A percentile compares a stretch with the other conserved stretches of the same genome.
phyloP scores from a whole-genome alignment of 306 rosid species.

The Erythrophleum fordii region DNA sequence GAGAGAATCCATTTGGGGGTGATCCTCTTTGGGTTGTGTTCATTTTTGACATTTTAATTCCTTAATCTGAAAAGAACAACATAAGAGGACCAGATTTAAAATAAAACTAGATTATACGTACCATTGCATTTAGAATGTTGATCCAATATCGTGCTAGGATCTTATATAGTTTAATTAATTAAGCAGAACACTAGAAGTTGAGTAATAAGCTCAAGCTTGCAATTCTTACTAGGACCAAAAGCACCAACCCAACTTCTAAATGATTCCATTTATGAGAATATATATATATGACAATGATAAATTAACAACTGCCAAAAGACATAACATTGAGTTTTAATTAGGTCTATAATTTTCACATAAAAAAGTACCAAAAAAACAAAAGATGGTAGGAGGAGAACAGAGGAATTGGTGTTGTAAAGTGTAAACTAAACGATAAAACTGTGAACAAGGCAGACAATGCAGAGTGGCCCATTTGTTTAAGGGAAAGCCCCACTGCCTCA shows the following conservation, averaged over 20 bases:
- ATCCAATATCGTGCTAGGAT: background rate
- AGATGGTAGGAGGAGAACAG: slow-evolving; percentile 4
- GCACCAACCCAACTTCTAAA: background rate
- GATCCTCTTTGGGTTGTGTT: background rate
- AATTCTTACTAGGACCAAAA: background rate
- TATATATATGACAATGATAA: background rate
- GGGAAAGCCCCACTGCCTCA: slow-evolving; percentile 39
- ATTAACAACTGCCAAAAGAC: background rate
- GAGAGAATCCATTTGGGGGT: background rate
- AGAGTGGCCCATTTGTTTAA: slow-evolving; percentile 40
- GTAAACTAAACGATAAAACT: slow-evolving; percentile 20
- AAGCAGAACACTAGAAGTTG: background rate
- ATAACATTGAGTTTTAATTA: background rate
- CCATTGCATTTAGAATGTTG: background rate
- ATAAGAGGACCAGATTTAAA: background rate
- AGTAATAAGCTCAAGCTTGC: background rate
- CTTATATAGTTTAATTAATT: background rate
- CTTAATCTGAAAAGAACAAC: background rate
- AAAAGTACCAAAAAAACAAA: slow-evolving; percentile 21
- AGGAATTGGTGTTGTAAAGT: slow-evolving; percentile 6
- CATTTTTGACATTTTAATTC: background rate
- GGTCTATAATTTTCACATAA: background rate
- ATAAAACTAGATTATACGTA: background rate
- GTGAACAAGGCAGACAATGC: slow-evolving; percentile 31
- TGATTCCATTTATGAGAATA: background rate